phyloP scores from a whole-genome alignment of 257 asterid genomes.

The Primulina huaijiensis region DNA sequence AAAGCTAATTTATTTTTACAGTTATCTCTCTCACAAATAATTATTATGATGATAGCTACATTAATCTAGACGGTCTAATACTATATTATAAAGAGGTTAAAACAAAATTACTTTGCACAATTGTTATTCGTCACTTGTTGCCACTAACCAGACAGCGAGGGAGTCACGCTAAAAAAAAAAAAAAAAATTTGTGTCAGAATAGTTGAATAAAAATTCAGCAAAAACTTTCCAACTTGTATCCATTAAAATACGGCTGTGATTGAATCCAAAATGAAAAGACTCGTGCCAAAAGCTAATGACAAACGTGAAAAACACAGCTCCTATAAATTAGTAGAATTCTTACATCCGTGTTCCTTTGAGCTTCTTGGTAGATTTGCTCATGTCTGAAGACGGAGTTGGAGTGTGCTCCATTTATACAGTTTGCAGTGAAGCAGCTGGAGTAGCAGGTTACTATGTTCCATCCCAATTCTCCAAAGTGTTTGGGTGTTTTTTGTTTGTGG shows the following conservation, averaged over 20 bases:
- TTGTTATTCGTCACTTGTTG: too few species aligned
- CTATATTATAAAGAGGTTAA: too few species aligned
- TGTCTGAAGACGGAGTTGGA: conserved; percentile 43
- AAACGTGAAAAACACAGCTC: not conserved
- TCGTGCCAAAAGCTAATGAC: not conserved
- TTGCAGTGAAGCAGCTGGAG: conserved; percentile 66
- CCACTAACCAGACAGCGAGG: too few species aligned
- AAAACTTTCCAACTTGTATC: not conserved
- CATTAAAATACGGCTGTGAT: not conserved
- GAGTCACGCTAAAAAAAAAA: too few species aligned
- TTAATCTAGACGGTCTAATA: too few species aligned
- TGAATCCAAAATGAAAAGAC: not conserved
- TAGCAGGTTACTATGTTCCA: conserved; percentile 51
- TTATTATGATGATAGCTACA: too few species aligned
- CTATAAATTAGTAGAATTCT: not conserved
- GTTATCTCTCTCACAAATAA: too few species aligned
- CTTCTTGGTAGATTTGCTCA: not conserved
- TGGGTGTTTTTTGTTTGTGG: not conserved
- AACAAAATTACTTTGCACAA: too few species aligned
- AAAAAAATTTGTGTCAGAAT: too few species aligned
- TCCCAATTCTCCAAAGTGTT: not conserved
- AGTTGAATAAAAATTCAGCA: too few species aligned
- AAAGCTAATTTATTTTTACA: too few species aligned
- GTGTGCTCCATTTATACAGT: conserved; percentile 45
- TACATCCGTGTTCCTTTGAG: not conserved